A percentile compares a stretch with the other conserved stretches of the same genome.
These are phyloP conservation scores for Leishmania aethiopica DNA, from an alignment of 208 protist species.

Conservation along the genomic window DNA sequence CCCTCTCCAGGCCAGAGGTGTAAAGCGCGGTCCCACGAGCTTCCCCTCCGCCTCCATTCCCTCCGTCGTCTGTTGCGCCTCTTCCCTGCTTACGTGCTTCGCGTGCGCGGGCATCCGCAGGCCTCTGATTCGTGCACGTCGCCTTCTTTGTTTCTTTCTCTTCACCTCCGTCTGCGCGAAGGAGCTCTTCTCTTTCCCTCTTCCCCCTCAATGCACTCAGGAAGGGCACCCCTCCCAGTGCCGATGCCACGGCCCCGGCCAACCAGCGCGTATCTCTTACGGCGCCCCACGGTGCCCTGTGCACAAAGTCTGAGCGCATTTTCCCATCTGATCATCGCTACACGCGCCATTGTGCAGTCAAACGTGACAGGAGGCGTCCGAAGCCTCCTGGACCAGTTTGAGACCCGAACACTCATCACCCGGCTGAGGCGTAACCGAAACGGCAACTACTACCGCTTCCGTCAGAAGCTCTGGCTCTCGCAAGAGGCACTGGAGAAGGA, in stretches of 20 bases:
- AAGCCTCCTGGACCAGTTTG: constrained; percentile 71
- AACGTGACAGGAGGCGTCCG: constrained; percentile 38
- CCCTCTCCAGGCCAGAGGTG: background rate
- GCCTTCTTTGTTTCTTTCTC: constrained; percentile 1
- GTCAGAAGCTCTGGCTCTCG: constrained; percentile 80
- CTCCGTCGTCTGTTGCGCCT: background rate
- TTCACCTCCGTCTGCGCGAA: background rate
- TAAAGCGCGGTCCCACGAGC: background rate
- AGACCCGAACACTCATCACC: constrained; percentile 36
- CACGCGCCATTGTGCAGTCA: constrained; percentile 63
- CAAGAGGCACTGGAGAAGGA: constrained; percentile 64
- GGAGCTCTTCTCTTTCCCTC: background rate
- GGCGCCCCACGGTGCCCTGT: background rate
- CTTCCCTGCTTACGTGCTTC: background rate
- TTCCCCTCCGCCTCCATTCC: background rate
- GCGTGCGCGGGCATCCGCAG: background rate
- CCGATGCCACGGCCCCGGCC: background rate
- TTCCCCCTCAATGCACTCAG: background rate
- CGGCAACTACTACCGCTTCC: constrained; percentile 84
- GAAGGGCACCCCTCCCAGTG: background rate
- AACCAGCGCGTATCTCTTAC: background rate
- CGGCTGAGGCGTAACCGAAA: constrained; percentile 57
- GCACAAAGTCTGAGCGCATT: background rate
- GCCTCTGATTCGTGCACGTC: too few species aligned
- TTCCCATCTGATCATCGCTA: background rate